Evolutionary conservation across 495 filamentous ascomycete genomes (phyloP).

Genomic region (Penicillium parvum): DNA sequence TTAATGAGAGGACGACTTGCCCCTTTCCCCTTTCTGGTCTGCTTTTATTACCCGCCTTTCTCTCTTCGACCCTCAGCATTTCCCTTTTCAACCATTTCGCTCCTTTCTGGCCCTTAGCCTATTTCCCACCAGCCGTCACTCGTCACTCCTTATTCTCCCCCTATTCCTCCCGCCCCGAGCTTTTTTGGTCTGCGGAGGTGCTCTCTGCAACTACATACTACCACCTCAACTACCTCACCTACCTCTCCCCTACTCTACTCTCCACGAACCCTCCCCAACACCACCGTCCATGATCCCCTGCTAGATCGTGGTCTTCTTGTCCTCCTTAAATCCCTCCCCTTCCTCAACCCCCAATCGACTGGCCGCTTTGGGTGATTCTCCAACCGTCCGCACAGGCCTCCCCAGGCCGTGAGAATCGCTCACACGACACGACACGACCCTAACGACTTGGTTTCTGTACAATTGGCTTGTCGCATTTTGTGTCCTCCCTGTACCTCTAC

Average conservation of each 20-base stretch:
- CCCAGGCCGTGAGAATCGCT: background rate
- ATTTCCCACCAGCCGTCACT: constrained; percentile 20
- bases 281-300: no score
- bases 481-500: background rate
- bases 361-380: background rate
- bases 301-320: no score
- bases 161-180: constrained; percentile 5
- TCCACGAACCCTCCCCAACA: no score
- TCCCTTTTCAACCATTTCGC: constrained; percentile 3
- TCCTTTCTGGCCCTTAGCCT: constrained; percentile 8
- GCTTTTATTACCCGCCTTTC: constrained; percentile 3
- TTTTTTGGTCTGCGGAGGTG: no score
- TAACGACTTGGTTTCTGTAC: background rate
- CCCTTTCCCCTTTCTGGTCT: constrained; percentile 15
- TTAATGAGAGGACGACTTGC: no score
- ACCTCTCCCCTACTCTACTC: no score
- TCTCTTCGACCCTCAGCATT: constrained; percentile 10
- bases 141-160: constrained; percentile 26
- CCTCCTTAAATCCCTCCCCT: background rate
- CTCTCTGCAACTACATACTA: no score
- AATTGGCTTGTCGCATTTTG: background rate
- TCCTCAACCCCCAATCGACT: constrained; percentile 1
- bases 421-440: background rate
- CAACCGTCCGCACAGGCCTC: background rate
- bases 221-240: no score